These are phyloP conservation scores for Gentiana dahurica DNA, from an alignment of 257 asterid species.

Conservation along the genomic window DNA sequence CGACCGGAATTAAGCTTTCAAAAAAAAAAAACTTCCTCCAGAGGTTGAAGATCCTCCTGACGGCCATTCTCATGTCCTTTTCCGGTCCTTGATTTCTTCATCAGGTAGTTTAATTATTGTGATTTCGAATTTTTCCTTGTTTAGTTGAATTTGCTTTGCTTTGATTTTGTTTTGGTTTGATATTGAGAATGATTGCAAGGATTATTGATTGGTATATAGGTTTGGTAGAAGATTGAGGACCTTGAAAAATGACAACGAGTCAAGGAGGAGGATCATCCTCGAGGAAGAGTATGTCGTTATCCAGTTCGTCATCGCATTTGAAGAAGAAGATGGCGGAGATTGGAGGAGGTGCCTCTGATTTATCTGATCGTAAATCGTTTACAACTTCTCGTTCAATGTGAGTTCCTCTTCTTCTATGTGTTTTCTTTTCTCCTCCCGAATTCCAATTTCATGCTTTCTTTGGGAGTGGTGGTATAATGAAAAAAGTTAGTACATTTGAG, in stretches of 20 bases:
- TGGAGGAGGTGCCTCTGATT: conserved; percentile 17
- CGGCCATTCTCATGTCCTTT: too few relatives aligned
- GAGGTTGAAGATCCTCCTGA: too few relatives aligned
- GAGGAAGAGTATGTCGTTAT: conserved; percentile 53
- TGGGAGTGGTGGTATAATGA: neutral
- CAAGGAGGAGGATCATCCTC: conserved; percentile 68
- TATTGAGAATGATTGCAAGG: too few relatives aligned
- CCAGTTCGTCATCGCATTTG: conserved; percentile 28
- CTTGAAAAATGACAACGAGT: conserved; percentile 41
- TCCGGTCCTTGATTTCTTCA: too few relatives aligned
- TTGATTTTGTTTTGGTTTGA: too few relatives aligned
- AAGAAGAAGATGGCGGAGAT: conserved; percentile 31
- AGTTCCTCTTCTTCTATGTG: conserved; percentile 3
- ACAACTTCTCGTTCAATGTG: conserved; percentile 66
- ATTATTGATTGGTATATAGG: too few relatives aligned
- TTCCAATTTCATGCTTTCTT: neutral
- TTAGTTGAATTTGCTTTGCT: too few relatives aligned
- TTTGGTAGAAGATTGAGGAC: too few relatives aligned
- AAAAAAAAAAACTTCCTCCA: too few relatives aligned
- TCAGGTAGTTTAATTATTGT: too few relatives aligned
- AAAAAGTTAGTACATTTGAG: neutral
- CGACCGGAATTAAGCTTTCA: too few relatives aligned
- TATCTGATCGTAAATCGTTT: conserved; percentile 43
- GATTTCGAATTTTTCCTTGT: too few relatives aligned
- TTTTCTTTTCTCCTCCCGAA: neutral